phyloP scores from a whole-genome alignment of 2,329 filamentous ascomycete genomes.

The Paecilomyces formosus region DNA sequence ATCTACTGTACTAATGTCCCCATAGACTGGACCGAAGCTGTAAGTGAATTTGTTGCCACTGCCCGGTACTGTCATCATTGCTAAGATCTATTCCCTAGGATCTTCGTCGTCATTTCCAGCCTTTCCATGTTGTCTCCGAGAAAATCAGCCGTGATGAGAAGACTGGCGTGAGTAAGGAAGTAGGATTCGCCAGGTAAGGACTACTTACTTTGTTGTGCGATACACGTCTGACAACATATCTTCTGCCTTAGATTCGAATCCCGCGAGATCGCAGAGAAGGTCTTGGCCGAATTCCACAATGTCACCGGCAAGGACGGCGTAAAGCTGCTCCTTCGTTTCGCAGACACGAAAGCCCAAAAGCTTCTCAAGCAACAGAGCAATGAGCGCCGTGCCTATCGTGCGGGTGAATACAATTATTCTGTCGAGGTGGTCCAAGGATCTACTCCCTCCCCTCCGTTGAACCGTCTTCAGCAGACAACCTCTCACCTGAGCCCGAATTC shows the following conservation, averaged over 20 bases:
- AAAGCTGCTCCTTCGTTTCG: conserved; percentile 88
- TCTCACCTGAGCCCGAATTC: conserved; percentile 36
- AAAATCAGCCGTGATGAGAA: conserved; percentile 89
- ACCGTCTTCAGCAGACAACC: conserved; percentile 31
- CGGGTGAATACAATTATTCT: conserved; percentile 77
- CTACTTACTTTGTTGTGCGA: conserved; percentile 3
- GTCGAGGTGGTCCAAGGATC: conserved; percentile 39
- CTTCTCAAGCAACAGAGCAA: conserved; percentile 93
- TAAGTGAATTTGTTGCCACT: conserved; percentile 38
- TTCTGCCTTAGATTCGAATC: conserved; percentile 64
- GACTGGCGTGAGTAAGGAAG: conserved; percentile 82
- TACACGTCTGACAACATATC: conserved; percentile 7
- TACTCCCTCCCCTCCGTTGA: conserved; percentile 37
- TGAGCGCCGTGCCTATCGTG: conserved; percentile 89
- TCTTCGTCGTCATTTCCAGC: conserved; percentile 58
- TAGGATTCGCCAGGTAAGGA: conserved; percentile 87
- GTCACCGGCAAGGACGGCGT: conserved; percentile 69
- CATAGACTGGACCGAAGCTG: conserved; percentile 82
- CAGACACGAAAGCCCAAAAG: conserved; percentile 95
- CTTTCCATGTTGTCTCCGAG: conserved; percentile 70
- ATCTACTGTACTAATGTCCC: conserved; percentile 97
- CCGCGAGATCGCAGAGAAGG: conserved; percentile 81
- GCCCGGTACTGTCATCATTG: background rate
- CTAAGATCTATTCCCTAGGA: conserved; percentile 42
- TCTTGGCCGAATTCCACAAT: conserved; percentile 83